phyloP scores from a whole-genome alignment of 140 eudicot species.

The Bidens hawaiensis region DNA sequence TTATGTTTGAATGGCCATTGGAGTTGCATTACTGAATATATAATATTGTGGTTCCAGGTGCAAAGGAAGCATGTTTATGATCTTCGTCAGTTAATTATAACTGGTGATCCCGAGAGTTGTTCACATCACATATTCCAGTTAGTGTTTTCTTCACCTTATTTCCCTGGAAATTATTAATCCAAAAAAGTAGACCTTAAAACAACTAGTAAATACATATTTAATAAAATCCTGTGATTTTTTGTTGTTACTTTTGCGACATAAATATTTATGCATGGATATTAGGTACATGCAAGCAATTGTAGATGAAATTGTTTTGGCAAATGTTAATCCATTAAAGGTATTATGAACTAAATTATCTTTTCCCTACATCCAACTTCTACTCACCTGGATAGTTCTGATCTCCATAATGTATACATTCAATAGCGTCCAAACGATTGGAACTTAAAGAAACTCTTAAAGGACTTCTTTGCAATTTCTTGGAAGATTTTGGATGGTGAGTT shows the following conservation, averaged over 20 bases:
- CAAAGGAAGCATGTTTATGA: conserved; percentile 97
- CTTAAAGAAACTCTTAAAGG: conserved; percentile 58
- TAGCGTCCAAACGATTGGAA: conserved; percentile 90
- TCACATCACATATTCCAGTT: conserved; percentile 84
- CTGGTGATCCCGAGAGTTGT: conserved; percentile 81
- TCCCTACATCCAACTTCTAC: conserved; percentile 6
- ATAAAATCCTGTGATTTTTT: background rate
- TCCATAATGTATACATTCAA: conserved; percentile 3
- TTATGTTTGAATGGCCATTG: conserved; percentile 5
- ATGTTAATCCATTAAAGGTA: conserved; percentile 79
- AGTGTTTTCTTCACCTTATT: conserved; percentile 28
- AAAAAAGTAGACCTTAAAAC: background rate
- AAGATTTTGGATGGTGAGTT: conserved; percentile 65
- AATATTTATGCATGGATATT: conserved; percentile 11
- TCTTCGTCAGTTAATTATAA: conserved; percentile 80
- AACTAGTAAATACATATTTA: background rate
- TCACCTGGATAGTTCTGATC: conserved; percentile 2
- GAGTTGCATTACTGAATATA: conserved; percentile 5
- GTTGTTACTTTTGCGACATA: background rate
- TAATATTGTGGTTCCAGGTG: conserved; percentile 50
- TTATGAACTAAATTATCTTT: conserved; percentile 14
- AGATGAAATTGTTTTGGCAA: conserved; percentile 69
- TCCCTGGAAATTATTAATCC: background rate
- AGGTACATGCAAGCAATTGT: conserved; percentile 99
- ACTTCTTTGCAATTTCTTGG: conserved; percentile 54